A percentile compares a stretch with the other conserved stretches of the same genome.
phyloP scores from a whole-genome alignment of 371 early-diverging fungal genomes.

The Entomophthora muscae region DNA sequence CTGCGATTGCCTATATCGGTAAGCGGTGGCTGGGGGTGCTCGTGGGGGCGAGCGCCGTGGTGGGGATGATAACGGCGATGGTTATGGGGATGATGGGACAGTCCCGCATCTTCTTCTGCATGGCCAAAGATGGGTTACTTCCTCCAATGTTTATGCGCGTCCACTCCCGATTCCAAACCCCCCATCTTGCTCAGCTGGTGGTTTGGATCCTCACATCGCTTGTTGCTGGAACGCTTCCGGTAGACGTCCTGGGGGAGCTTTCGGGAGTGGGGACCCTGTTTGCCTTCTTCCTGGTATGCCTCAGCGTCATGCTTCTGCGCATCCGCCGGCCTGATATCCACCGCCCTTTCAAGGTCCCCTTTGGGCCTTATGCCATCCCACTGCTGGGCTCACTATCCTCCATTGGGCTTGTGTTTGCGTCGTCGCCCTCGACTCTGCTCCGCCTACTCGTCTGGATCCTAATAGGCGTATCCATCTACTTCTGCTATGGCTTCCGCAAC shows the following conservation, averaged over 20 bases:
- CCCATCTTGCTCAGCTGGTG: slow-evolving; percentile 15
- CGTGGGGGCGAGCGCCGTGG: slow-evolving; percentile 54
- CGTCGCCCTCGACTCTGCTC: slow-evolving; percentile 36
- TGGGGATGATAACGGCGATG: slow-evolving; percentile 62
- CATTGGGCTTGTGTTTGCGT: slow-evolving; percentile 39
- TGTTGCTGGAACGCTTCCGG: slow-evolving; percentile 54
- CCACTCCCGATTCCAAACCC: slow-evolving; percentile 36
- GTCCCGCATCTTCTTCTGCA: slow-evolving; percentile 71
- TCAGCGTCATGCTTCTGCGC: slow-evolving; percentile 56
- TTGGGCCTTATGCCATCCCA: slow-evolving; percentile 42
- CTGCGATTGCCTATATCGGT: slow-evolving; percentile 37
- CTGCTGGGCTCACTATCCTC: slow-evolving; percentile 33
- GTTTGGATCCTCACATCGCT: slow-evolving; percentile 47
- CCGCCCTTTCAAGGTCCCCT: slow-evolving; percentile 59
- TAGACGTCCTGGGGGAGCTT: slow-evolving; percentile 66
- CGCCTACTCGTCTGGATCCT: slow-evolving; percentile 30
- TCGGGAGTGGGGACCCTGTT: slow-evolving; percentile 71
- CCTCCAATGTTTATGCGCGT: slow-evolving; percentile 22
- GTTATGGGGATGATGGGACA: slow-evolving; percentile 57
- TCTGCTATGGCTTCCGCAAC: slow-evolving; percentile 23
- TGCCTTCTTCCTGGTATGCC: slow-evolving; percentile 66
- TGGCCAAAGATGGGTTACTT: slow-evolving; percentile 32
- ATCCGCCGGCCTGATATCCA: slow-evolving; percentile 46
- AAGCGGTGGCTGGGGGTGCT: slow-evolving; percentile 50
- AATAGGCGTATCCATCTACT: slow-evolving; percentile 51